phyloP scores from a whole-genome alignment of 345 rosid species.

The Linum trigynum region DNA sequence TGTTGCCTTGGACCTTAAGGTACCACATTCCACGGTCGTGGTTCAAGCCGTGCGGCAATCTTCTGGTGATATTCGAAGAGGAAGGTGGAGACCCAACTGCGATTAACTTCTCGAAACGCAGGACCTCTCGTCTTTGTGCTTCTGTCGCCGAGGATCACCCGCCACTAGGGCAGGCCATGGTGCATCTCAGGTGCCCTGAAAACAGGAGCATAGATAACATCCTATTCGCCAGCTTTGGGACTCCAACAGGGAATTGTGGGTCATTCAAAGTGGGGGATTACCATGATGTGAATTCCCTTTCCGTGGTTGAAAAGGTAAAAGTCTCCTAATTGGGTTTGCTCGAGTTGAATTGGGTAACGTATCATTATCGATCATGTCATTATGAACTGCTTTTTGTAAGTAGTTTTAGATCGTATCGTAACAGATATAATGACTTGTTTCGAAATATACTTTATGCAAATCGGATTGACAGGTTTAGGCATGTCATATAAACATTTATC shows the following conservation, averaged over 20 bases:
- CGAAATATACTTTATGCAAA: not conserved
- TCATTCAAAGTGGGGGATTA: slow-evolving; percentile 39
- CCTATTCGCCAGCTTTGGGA: slow-evolving; percentile 58
- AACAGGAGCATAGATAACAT: slow-evolving; percentile 25
- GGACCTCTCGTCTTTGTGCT: slow-evolving; percentile 30
- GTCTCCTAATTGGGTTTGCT: not conserved
- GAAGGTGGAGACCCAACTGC: slow-evolving; percentile 73
- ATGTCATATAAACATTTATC: too few relatives aligned
- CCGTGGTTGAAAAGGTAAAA: slow-evolving; percentile 39
- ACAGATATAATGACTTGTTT: not conserved
- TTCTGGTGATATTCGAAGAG: slow-evolving; percentile 84
- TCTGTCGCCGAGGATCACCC: slow-evolving; percentile 36
- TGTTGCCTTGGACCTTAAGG: slow-evolving; percentile 28
- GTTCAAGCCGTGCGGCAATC: slow-evolving; percentile 80
- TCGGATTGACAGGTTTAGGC: not conserved
- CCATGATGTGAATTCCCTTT: slow-evolving; percentile 37
- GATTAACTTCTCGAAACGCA: slow-evolving; percentile 56
- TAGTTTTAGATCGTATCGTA: too few relatives aligned
- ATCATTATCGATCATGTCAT: too few relatives aligned
- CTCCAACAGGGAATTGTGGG: slow-evolving; percentile 50
- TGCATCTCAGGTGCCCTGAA: slow-evolving; percentile 36
- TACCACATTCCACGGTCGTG: slow-evolving; percentile 91
- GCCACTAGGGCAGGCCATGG: slow-evolving; percentile 6
- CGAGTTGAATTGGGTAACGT: too few relatives aligned
- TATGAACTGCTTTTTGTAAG: too few relatives aligned